A percentile compares a stretch with the other conserved stretches of the same genome.
phyloP scores from a whole-genome alignment of 805 yeast species.

The Saccharomycodes ludwigii region DNA sequence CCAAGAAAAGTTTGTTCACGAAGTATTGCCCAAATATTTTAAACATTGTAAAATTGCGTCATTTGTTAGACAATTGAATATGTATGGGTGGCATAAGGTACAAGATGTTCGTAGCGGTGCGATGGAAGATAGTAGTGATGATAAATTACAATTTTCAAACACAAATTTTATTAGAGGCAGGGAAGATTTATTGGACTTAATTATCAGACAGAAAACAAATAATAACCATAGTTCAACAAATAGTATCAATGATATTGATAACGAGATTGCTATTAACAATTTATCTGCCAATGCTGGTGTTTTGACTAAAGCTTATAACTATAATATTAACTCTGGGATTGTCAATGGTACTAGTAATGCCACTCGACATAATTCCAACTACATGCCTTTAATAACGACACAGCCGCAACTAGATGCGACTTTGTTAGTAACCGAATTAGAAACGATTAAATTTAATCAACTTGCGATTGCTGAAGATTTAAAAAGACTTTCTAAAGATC shows the following conservation, averaged over 20 bases:
- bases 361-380: no score
- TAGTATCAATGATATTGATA: background rate
- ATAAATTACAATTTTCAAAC: constrained; percentile 79
- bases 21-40: constrained; percentile 80
- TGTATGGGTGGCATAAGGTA: constrained; percentile 99
- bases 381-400: constrained; percentile 8
- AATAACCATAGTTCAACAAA: constrained; percentile 8
- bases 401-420: constrained; percentile 4
- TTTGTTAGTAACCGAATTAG: constrained; percentile 56
- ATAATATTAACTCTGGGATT: background rate
- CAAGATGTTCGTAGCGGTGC: constrained; percentile 83
- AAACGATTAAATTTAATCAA: constrained; percentile 67
- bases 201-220: constrained; percentile 57
- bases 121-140: constrained; percentile 48
- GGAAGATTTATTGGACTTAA: constrained; percentile 76
- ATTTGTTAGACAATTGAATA: constrained; percentile 89
- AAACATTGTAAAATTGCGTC: constrained; percentile 93
- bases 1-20: constrained; percentile 62
- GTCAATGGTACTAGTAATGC: background rate
- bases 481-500: constrained; percentile 71
- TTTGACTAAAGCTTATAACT: no score
- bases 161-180: constrained; percentile 65
- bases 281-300: background rate
- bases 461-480: constrained; percentile 73
- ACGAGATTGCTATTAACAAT: constrained; percentile 1